A percentile compares a stretch with the other conserved stretches of the same genome.
phyloP scores from a whole-genome alignment of 1,284 basidiomycete species.

The Ganoderma lingzhi region DNA sequence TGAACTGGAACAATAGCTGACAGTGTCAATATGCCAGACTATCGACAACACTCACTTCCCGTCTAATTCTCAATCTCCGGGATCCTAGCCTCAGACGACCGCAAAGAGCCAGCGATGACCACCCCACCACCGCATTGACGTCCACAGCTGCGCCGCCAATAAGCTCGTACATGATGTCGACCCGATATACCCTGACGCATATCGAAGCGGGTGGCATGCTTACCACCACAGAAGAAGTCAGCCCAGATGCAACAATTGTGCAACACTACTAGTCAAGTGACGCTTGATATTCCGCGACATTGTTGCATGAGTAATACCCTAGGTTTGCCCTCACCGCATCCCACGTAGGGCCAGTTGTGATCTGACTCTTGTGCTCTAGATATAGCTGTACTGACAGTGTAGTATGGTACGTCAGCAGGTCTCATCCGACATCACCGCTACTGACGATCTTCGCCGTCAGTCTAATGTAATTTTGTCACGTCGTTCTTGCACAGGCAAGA shows the following conservation, averaged over 20 bases:
- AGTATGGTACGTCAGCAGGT: not conserved
- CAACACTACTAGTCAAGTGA: not conserved
- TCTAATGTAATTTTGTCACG: not conserved
- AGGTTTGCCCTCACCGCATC: not conserved
- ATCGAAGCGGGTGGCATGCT: slow-evolving; percentile 8
- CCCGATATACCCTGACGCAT: slow-evolving; percentile 16
- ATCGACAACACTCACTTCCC: slow-evolving; percentile 28
- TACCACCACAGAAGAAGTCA: slow-evolving; percentile 5
- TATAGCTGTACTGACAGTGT: not conserved
- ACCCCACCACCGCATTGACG: slow-evolving; percentile 6
- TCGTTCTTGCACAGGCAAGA: not conserved
- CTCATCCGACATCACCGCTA: not conserved
- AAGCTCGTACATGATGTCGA: slow-evolving; percentile 6
- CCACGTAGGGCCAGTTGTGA: not conserved
- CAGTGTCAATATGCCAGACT: slow-evolving; percentile 13
- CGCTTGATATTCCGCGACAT: not conserved
- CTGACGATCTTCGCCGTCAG: slow-evolving; percentile 2
- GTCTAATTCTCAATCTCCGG: slow-evolving; percentile 32
- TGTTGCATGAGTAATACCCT: not conserved
- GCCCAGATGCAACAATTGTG: not conserved
- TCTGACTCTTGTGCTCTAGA: not conserved
- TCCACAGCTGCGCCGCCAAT: slow-evolving; percentile 15
- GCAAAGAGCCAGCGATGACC: not conserved
- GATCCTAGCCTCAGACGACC: slow-evolving; percentile 24
- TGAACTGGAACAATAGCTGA: not conserved